Conservation (phyloP, 73 alveolate species). For the Symbiodinium pilosum region DNA sequence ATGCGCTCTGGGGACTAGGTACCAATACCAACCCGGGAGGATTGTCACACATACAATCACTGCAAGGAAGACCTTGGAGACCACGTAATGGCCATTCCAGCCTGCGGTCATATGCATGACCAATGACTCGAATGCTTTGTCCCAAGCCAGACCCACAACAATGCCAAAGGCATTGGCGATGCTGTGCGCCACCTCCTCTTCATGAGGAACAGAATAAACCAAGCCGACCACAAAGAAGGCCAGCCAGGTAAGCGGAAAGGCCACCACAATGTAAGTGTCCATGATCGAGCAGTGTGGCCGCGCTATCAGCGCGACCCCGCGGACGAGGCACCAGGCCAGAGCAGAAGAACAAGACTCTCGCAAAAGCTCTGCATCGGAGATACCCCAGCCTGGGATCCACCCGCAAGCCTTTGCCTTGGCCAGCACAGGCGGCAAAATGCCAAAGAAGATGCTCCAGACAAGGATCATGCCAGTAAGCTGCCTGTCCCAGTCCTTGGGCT, state of each 20-base stretch:
- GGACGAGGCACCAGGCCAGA: background rate
- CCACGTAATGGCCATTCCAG: background rate
- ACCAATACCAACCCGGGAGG: background rate
- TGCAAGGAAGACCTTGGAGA: background rate
- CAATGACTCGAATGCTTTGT: conserved; percentile 8
- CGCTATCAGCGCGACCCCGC: background rate
- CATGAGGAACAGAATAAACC: background rate
- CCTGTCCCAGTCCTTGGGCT: background rate
- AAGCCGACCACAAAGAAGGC: background rate
- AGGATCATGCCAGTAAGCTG: background rate
- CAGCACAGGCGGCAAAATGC: too few species aligned
- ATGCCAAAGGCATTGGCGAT: background rate
- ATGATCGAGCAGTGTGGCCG: background rate
- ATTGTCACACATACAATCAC: background rate
- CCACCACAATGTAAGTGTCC: conserved; percentile 10
- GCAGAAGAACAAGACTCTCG: background rate
- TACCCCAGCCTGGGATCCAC: background rate
- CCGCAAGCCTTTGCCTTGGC: too few species aligned
- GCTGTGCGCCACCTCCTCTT: background rate
- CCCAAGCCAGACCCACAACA: conserved; percentile 14
- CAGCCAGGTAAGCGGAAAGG: conserved; percentile 15
- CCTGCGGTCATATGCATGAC: background rate
- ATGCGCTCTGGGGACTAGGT: background rate
- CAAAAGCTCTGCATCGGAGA: too few species aligned
- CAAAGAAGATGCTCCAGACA: background rate